Percentiles rank a stretch among this genome's conserved stretches.
phyloP scores from a whole-genome alignment of 2,329 filamentous ascomycete species.

The Pestalotiopsis sp. region DNA sequence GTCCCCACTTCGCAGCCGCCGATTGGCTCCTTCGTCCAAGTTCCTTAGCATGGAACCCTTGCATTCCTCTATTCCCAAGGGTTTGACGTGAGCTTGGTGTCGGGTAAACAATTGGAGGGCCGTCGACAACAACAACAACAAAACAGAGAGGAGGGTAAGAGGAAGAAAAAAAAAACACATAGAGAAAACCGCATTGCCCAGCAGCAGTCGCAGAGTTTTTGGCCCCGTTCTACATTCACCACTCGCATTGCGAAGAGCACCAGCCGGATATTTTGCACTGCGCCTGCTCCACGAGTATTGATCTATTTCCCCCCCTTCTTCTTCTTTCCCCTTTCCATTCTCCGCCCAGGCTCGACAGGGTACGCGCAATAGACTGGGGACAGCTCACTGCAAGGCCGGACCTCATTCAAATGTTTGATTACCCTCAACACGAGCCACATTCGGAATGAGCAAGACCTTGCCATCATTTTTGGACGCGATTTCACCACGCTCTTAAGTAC shows the following conservation, averaged over 20 bases:
- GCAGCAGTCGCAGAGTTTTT: background rate
- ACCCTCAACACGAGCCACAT: slow-evolving; percentile 12
- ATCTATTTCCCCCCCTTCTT: background rate
- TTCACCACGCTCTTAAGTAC: background rate
- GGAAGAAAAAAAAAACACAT: background rate
- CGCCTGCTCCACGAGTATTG: background rate
- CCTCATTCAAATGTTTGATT: slow-evolving; percentile 15
- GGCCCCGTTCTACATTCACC: background rate
- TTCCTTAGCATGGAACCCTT: background rate
- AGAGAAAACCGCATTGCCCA: background rate
- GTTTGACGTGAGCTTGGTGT: background rate
- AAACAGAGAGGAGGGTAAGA: background rate
- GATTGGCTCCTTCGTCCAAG: background rate
- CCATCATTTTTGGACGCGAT: slow-evolving; percentile 12
- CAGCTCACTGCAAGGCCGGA: slow-evolving; percentile 4
- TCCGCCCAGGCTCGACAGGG: slow-evolving; percentile 1
- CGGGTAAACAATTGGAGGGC: background rate
- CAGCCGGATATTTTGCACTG: background rate
- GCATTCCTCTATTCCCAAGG: background rate
- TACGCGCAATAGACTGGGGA: slow-evolving; percentile 3
- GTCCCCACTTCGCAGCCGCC: background rate
- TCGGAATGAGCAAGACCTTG: background rate
- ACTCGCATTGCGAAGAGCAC: background rate
- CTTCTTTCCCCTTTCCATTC: background rate
- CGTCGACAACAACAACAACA: background rate